Conservation (phyloP, 495 filamentous ascomycete genomes). For the Xylaria flabelliformis region DNA sequence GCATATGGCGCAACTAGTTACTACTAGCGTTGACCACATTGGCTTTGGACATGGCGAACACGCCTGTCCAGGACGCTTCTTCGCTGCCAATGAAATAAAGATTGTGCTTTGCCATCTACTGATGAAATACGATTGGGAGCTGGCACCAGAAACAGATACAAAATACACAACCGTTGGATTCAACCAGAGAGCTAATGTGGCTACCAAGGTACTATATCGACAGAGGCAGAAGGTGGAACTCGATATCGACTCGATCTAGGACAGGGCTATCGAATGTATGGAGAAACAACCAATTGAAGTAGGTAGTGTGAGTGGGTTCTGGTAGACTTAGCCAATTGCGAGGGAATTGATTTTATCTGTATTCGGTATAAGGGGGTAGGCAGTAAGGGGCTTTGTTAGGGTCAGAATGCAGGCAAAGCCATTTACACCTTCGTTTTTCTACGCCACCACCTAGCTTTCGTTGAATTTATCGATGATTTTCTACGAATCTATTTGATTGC, state of each 20-base stretch:
- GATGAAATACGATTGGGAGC: slow-evolving; percentile 50
- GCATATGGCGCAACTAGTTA: slow-evolving; percentile 52
- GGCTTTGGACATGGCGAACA: slow-evolving; percentile 49
- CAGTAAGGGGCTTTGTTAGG: no score
- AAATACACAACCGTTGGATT: neutral
- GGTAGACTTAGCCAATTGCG: no score
- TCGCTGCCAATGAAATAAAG: slow-evolving; percentile 50
- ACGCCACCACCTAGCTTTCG: no score
- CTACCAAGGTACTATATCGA: slow-evolving; percentile 17
- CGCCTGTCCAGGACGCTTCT: slow-evolving; percentile 52
- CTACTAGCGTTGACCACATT: slow-evolving; percentile 48
- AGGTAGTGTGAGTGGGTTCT: no score
- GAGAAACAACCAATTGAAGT: neutral
- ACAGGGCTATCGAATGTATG: neutral
- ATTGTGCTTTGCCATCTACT: slow-evolving; percentile 47
- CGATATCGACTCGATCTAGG: slow-evolving; percentile 23
- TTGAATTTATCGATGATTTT: no score
- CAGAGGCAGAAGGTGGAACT: slow-evolving; percentile 16
- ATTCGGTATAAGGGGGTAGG: no score
- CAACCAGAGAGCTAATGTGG: slow-evolving; percentile 3
- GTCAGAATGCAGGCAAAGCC: no score
- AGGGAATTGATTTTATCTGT: no score
- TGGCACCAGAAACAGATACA: slow-evolving; percentile 29
- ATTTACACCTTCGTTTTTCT: no score
- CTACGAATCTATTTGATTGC: no score